Percentiles rank a stretch among this genome's conserved stretches.
phyloP scores from a whole-genome alignment of 371 early-diverging fungal species.

The Mortierella sp. region DNA sequence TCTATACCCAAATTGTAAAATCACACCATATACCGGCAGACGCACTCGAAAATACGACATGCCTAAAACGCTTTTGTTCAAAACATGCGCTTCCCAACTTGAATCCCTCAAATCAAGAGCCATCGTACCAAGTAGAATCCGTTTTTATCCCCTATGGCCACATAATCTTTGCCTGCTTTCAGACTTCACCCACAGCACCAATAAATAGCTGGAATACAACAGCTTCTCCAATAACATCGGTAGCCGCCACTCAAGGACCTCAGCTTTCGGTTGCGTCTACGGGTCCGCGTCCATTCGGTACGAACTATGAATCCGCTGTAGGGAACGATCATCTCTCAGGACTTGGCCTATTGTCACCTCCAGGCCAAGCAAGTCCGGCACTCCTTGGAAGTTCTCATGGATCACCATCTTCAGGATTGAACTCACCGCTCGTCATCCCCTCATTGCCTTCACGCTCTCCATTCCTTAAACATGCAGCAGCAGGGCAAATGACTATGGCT shows the following conservation, averaged over 20 bases:
- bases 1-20: conserved; percentile 58
- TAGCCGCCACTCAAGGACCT: conserved; percentile 17
- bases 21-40: conserved; percentile 56
- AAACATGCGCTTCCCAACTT: conserved; percentile 43
- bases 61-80: conserved; percentile 53
- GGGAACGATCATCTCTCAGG: conserved; percentile 34
- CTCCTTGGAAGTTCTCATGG: conserved; percentile 23
- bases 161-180: conserved; percentile 60
- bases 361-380: conserved; percentile 18
- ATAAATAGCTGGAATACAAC: conserved; percentile 20
- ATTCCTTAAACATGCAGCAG: conserved; percentile 39
- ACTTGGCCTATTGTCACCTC: conserved; percentile 30
- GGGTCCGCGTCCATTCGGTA: conserved; percentile 20
- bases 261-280: conserved; percentile 23
- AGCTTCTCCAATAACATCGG: conserved; percentile 26
- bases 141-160: conserved; percentile 59
- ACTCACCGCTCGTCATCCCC: conserved; percentile 51
- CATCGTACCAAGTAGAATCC: conserved; percentile 58
- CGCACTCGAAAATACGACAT: conserved; percentile 54
- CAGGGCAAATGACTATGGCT: conserved; percentile 37
- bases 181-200: conserved; percentile 51
- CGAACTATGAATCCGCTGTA: conserved; percentile 12
- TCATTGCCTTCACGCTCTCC: conserved; percentile 51
- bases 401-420: conserved; percentile 23
- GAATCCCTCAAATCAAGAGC: conserved; percentile 24